Base-by-base conservation (phyloP, 164 flowering plant species). In the Vitis rotundifolia region DNA sequence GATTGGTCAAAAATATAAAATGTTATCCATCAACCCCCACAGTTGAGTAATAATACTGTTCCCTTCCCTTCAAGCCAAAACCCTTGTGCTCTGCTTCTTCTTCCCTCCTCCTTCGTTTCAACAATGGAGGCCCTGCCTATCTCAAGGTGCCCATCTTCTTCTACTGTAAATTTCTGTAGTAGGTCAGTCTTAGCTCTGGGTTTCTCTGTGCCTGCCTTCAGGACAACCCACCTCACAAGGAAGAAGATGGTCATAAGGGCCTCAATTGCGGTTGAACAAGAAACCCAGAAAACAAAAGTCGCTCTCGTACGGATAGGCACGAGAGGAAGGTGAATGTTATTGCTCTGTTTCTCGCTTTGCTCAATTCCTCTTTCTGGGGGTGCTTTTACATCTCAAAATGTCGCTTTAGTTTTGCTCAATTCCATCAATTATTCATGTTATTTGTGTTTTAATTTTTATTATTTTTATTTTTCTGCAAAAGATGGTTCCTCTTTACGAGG, bases 241-340 rank as follows among this genome's bases (percentile, higher is more conserved):
- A 59, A 63, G 49, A 68, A 60, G 9, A 18, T 72, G 31, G 69
- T 87, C 31, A 73, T 77, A 0, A 84, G 74, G 67, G 95, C 97
- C 31, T 84, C 95, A 48, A 73, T 87, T 62, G 88, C 90, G 31
- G 85, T 80, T 52, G 95, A 89, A 66, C 87, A 82, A 74, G 75
- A 81, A 66, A 66, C 81, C 7, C 68, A 82, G 65, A 82, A 82
- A 59, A 81, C 84, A 4, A 87, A 86, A 67, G 75, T 86, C 29
- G 83, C 97, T 1, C 83, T 94, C 9, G 58, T 94, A 11, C 83
- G 82, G 76, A 91, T 94, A 59, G 98, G 98, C 48, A 94, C 98
- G 1, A 70, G 98, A 72, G 98, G 98, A 70, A 92, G 98, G 97
- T 94, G 75, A 16, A 2, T 22, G 9, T 50, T 26, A 6, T 11